These are phyloP conservation scores for Eucalyptus regnans DNA, from an alignment of 345 rosid genomes.

Conservation along the genomic window DNA sequence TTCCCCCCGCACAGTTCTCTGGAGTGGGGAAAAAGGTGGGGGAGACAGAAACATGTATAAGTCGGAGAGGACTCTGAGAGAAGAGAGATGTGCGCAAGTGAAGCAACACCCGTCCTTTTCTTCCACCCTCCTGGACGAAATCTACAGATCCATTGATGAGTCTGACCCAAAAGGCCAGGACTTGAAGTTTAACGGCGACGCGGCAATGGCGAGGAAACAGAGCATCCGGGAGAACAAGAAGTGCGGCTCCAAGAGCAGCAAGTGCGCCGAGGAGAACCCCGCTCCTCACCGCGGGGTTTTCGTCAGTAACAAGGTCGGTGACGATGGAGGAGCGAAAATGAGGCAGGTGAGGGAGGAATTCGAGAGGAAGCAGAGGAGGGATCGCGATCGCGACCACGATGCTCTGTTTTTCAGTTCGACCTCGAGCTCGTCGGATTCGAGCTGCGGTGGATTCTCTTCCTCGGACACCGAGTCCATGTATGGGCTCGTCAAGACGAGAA, in stretches of 20 bases:
- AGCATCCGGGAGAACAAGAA: neutral
- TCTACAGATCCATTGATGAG: slow-evolving; percentile 74
- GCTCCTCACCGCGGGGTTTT: slow-evolving; percentile 14
- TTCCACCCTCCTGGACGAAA: slow-evolving; percentile 80
- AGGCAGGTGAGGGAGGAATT: slow-evolving; percentile 3
- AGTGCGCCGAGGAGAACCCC: neutral
- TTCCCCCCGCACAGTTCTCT: slow-evolving; percentile 6
- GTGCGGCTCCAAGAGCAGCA: slow-evolving; percentile 1
- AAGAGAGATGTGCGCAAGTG: slow-evolving; percentile 3
- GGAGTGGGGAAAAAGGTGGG: neutral
- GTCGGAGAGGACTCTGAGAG: slow-evolving; percentile 20
- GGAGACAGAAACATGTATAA: slow-evolving; percentile 14
- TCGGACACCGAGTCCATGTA: slow-evolving; percentile 62
- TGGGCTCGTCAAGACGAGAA: slow-evolving; percentile 17
- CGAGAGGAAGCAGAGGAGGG: slow-evolving; percentile 9
- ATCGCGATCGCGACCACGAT: slow-evolving; percentile 32
- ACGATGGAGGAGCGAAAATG: slow-evolving; percentile 3
- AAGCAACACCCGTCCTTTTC: slow-evolving; percentile 71
- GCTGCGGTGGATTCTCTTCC: slow-evolving; percentile 64
- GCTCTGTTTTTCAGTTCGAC: slow-evolving; percentile 49
- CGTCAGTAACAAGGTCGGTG: slow-evolving; percentile 30
- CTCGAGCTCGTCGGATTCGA: slow-evolving; percentile 72
- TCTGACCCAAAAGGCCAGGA: slow-evolving; percentile 15
- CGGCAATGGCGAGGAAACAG: slow-evolving; percentile 13
- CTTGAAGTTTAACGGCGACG: slow-evolving; percentile 24